Percentiles rank a stretch among this genome's conserved stretches.
Conservation (phyloP, 2,329 filamentous ascomycete species). For the Aureobasidium leucospermi region DNA sequence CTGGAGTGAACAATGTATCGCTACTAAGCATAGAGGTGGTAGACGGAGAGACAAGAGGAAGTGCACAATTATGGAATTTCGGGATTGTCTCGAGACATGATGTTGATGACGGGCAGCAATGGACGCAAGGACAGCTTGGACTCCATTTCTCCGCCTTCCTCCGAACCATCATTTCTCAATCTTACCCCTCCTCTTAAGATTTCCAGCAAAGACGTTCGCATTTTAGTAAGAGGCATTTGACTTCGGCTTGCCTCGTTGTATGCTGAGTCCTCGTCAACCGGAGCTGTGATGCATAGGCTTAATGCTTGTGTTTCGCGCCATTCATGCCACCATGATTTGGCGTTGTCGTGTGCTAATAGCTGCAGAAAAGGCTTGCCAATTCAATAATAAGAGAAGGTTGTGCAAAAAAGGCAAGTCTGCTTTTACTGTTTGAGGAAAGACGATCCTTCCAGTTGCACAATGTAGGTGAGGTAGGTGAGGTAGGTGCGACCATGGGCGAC, state of each 20-base stretch:
- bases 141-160: conserved; percentile 6
- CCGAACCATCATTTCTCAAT: not conserved
- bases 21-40: too few relatives aligned
- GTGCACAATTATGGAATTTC: too few relatives aligned
- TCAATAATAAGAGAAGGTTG: too few relatives aligned
- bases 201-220: too few relatives aligned
- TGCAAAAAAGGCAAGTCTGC: not conserved
- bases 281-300: too few relatives aligned
- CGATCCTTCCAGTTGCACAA: not conserved
- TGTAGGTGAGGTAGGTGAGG: not conserved
- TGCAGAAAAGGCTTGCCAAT: not conserved
- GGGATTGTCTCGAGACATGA: too few relatives aligned
- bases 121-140: not conserved
- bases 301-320: not conserved
- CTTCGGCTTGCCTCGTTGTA: too few relatives aligned
- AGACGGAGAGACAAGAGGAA: too few relatives aligned
- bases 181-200: too few relatives aligned
- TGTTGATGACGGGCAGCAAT: not conserved
- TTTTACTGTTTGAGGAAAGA: not conserved
- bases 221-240: too few relatives aligned
- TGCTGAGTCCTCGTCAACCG: too few relatives aligned
- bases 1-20: too few relatives aligned
- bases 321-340: not conserved
- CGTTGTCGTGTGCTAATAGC: not conserved
- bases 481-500: not conserved